phyloP scores from a whole-genome alignment of 495 filamentous ascomycete species.

The Podospora australis region DNA sequence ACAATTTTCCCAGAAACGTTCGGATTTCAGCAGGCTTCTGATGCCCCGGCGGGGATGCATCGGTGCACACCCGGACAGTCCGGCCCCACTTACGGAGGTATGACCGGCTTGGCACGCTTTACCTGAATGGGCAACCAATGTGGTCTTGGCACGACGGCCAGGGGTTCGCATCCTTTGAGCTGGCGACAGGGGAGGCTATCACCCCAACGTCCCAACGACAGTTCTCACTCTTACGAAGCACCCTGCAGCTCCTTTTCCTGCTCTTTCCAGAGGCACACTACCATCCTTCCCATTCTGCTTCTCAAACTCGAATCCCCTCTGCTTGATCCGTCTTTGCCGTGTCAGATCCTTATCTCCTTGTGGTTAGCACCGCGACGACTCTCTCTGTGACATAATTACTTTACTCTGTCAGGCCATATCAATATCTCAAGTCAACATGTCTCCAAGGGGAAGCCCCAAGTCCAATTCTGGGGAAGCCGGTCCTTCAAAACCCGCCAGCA shows the following conservation, averaged over 20 bases:
- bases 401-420: not conserved
- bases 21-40: no score
- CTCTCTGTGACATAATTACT: not conserved
- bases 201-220: not conserved
- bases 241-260: no score
- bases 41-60: no score
- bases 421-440: not conserved
- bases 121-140: constrained; percentile 2
- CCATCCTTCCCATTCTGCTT: not conserved
- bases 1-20: no score
- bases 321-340: not conserved
- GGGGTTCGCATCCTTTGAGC: not conserved
- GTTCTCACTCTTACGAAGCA: not conserved
- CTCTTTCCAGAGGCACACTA: no score
- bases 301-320: not conserved
- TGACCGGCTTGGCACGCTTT: no score
- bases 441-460: not conserved
- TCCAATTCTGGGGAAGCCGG: not conserved
- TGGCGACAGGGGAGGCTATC: not conserved
- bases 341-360: not conserved
- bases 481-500: not conserved
- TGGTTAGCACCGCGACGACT: not conserved
- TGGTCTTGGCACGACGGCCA: not conserved
- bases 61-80: no score
- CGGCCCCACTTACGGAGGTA: no score